Evolutionary conservation across 2,329 filamentous ascomycete species (phyloP), one percentile per base, ranked within the genome.

Genomic region (Aspergillus puulaauensis): DNA sequence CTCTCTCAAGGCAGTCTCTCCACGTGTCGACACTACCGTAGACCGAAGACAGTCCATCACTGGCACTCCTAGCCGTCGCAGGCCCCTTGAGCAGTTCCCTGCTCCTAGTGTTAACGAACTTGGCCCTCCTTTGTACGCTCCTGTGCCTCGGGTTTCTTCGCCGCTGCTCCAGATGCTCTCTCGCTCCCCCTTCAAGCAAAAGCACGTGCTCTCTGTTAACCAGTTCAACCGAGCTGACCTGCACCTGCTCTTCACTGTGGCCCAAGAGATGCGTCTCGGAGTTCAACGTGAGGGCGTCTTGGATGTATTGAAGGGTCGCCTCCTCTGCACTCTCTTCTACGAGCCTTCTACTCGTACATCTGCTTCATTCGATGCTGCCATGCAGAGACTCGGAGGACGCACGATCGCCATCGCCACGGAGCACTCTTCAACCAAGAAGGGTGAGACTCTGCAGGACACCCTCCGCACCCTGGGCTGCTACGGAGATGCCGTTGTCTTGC

Each of bases 321-420:
- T 99, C 12, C 83, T 99, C 39, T 91, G 89, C 78, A 95, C 91
- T 2, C 86, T 99, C 80, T 99, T 99, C 84, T 99, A 93, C 76
- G 95, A 99, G 82, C 95, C 95, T 2, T 98, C 93, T 0, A 99
- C 95, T 3, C 86, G 95, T 54, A 99, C 95, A 5, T 97, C 93
- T 12, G 87, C 90, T 39, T 99, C 95, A 3, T 99, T 99, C 68
- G 95, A 99, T 72, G 90, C 93, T 56, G 95, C 95, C 43, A 99
- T 99, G 95, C 96, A 99, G 82, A 90, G 96, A 52, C 88, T 99
- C 5, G 95, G 95, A 66, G 95, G 95, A 48, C 86, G 91, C 49
- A 93, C 90, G 3, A 84, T 99, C 54, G 83, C 88, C 52, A 88
- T 98, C 70, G 82, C 91, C 41, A 96, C 93, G 3, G 84, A 87